These are phyloP conservation scores for Nasturtium officinale DNA, from an alignment of 345 rosid genomes.

Conservation along the genomic window DNA sequence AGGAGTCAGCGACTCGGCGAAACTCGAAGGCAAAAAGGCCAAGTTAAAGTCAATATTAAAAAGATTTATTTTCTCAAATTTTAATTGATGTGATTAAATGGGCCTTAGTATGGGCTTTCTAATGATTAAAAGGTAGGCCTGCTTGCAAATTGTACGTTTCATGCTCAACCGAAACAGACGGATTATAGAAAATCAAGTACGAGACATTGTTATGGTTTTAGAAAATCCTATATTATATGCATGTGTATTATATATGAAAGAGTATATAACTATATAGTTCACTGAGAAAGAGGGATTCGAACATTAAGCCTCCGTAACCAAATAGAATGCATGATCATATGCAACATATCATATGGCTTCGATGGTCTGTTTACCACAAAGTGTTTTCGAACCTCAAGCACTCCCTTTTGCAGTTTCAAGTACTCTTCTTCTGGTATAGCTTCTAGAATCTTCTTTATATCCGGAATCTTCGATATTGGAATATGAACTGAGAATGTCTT, in stretches of 20 bases:
- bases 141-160: not conserved
- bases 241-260: conserved; percentile 7
- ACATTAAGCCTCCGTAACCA: conserved; percentile 72
- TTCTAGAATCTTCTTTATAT: conserved; percentile 55
- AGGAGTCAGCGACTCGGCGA: not conserved
- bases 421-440: conserved; percentile 42
- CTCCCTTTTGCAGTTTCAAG: conserved; percentile 47
- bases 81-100: not conserved
- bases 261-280: conserved; percentile 5
- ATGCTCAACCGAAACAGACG: not conserved
- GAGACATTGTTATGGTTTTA: not conserved
- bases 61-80: not conserved
- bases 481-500: conserved; percentile 50
- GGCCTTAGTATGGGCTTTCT: conserved; percentile 16
- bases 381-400: conserved; percentile 52
- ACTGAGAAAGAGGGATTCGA: conserved; percentile 36
- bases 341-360: conserved; percentile 60
- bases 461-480: conserved; percentile 45
- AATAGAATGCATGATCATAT: conserved; percentile 68
- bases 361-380: conserved; percentile 60
- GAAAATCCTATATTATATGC: conserved; percentile 2
- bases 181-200: not conserved
- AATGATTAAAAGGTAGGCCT: not conserved
- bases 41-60: not conserved
- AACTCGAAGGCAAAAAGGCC: not conserved